These are phyloP conservation scores for Blastobotrys capitulatus DNA, from an alignment of 1,139 yeast species.

Conservation along the genomic window DNA sequence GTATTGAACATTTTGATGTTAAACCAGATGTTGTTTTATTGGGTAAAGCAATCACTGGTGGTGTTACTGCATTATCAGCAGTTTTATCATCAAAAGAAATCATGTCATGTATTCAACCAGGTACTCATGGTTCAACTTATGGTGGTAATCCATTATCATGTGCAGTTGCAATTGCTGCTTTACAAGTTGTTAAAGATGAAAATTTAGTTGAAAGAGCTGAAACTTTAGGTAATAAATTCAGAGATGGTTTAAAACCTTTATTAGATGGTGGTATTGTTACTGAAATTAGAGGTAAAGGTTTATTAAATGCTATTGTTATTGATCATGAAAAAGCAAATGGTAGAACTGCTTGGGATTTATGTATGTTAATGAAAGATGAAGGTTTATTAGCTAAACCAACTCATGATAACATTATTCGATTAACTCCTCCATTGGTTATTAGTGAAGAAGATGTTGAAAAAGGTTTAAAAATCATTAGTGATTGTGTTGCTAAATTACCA, in stretches of 20 bases:
- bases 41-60: constrained; percentile 96
- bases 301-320: constrained; percentile 85
- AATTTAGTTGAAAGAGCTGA: constrained; percentile 74
- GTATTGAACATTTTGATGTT: constrained; percentile 83
- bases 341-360: constrained; percentile 93
- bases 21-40: constrained; percentile 80
- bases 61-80: constrained; percentile 88
- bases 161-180: constrained; percentile 90
- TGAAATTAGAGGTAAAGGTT: constrained; percentile 91
- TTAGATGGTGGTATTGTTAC: constrained; percentile 61
- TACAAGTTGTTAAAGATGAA: constrained; percentile 85
- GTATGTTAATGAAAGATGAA: constrained; percentile 78
- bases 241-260: constrained; percentile 58
- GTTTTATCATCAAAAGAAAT: constrained; percentile 83
- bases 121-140: constrained; percentile 96
- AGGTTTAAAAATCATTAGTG: constrained; percentile 71
- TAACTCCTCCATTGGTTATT: constrained; percentile 94
- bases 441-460: constrained; percentile 77
- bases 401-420: constrained; percentile 89
- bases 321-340: constrained; percentile 82
- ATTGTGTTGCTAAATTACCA: constrained; percentile 57
- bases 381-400: constrained; percentile 97
- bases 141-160: constrained; percentile 98
- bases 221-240: constrained; percentile 64
- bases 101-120: constrained; percentile 88